Base-by-base conservation (phyloP, 345 rosid species). In the Gossypium rotundifolium region DNA sequence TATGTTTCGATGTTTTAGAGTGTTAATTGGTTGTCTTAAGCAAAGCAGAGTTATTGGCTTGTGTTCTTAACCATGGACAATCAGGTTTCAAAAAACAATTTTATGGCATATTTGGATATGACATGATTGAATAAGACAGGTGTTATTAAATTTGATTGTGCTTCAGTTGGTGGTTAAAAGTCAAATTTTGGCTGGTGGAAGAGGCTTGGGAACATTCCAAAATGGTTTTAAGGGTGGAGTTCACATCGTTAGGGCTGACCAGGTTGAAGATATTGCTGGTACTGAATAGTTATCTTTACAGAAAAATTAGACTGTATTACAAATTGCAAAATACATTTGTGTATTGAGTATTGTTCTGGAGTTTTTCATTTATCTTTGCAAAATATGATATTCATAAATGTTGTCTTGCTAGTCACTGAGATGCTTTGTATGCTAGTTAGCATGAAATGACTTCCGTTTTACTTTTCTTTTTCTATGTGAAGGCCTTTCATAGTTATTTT, bases 131-230 rank as follows among this genome's bases (percentile, higher is more conserved):
- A 9, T 64, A 42, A 54, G 20, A 65, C 38, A 22, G 51, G 70
- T 33, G 7, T 57, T 25, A 33, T 8, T 67, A 11, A 51, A 44
- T 64, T 68, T 69, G 72, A 38, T 53, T 74, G 44, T 78, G 79
- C 67, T 83, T 81, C 84, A 96, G 99, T 59, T 96, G 82, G 99
- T 91, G 48, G 97, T 93, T 78, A 96, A 96, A 84, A 96, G 99
- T 77, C 99, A 93, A 85, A 85, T 96, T 84, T 84, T 96, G 88
- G 99, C 99, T 59, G 99, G 98, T 76, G 99, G 99, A 22, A 86
- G 99, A 85, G 99, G 98, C 61, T 83, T 96, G 71, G 99, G 98
- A 63, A 91, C 92, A 17, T 96, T 96, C 78, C 90, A 86, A 75
- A 93, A 82, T 14, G 97, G 99, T 62, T 88, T 96, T 75, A 84